Evolutionary conservation across 352 stramenopile genomes (phyloP).

Genomic region (Globisporangium nagaii): DNA sequence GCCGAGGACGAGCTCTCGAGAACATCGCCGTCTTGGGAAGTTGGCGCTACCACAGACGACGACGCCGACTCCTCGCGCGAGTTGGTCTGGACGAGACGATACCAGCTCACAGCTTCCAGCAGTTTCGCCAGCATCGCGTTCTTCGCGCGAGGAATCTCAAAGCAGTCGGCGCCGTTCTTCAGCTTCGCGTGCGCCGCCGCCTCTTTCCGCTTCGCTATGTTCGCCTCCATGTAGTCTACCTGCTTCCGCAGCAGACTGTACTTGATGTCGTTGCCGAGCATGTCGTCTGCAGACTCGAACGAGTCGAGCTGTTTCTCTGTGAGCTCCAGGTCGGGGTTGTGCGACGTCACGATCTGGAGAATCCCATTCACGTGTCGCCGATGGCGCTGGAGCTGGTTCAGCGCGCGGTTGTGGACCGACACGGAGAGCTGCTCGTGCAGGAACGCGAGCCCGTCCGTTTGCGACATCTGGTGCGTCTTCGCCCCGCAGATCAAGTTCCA

Average conservation of each 20-base stretch:
- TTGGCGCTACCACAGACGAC: conserved; percentile 30
- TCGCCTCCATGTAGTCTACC: conserved; percentile 41
- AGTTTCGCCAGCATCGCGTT: conserved; percentile 65
- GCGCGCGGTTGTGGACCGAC: conserved; percentile 50
- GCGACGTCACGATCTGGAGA: conserved; percentile 73
- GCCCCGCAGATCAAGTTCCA: conserved; percentile 65
- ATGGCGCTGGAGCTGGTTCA: conserved; percentile 82
- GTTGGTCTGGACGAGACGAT: conserved; percentile 78
- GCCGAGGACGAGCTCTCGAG: conserved; percentile 8
- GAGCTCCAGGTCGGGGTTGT: conserved; percentile 74
- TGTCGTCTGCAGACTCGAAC: conserved; percentile 60
- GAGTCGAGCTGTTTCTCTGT: conserved; percentile 80
- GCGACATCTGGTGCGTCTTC: conserved; percentile 17
- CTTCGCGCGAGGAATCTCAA: conserved; percentile 51
- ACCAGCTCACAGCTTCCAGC: conserved; percentile 81
- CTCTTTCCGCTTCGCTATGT: conserved; percentile 34
- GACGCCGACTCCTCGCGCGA: conserved; percentile 57
- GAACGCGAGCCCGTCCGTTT: conserved; percentile 50
- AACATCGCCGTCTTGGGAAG: conserved; percentile 1
- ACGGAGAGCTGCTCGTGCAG: conserved; percentile 53
- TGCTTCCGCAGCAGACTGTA: conserved; percentile 61
- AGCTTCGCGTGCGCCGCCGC: conserved; percentile 47
- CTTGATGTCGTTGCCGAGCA: conserved; percentile 77
- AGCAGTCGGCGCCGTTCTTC: conserved; percentile 61
- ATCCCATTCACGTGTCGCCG: conserved; percentile 69